phyloP scores from a whole-genome alignment of 176 grass and related monocot species.

The Triticum urartu region DNA sequence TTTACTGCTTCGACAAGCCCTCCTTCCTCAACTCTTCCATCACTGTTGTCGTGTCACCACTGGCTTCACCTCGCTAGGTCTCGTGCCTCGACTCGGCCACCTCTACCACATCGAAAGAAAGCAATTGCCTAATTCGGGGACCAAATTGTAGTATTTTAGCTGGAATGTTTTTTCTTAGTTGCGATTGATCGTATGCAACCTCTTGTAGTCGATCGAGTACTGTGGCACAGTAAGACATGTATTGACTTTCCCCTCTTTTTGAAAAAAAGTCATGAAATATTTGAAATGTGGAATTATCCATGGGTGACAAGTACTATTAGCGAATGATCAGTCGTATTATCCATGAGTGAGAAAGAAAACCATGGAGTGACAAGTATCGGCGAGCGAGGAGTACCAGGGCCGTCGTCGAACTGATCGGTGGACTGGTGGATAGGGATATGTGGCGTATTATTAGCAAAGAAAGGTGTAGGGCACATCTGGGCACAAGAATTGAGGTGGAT shows the following conservation, averaged over 20 bases:
- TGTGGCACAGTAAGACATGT: not conserved
- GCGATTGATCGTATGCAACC: not conserved
- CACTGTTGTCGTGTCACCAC: not conserved
- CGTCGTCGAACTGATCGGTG: not conserved
- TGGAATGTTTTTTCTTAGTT: not conserved
- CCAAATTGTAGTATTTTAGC: not conserved
- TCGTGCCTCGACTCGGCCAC: not conserved
- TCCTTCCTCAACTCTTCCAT: not conserved
- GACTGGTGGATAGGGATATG: constrained; percentile 16
- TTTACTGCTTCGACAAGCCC: not conserved
- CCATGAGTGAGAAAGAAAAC: not conserved
- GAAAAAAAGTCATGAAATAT: too few species aligned
- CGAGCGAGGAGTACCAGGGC: not conserved
- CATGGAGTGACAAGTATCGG: not conserved
- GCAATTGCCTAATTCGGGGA: not conserved
- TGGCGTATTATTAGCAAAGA: constrained; percentile 29
- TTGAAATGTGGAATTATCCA: not conserved
- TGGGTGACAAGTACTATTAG: not conserved
- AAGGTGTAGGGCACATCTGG: constrained; percentile 29
- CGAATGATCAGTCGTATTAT: not conserved
- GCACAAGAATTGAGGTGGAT: constrained; percentile 50
- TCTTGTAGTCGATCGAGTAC: not conserved
- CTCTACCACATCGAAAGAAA: not conserved
- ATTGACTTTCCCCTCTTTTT: too few species aligned
- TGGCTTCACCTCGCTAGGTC: not conserved